Conservation (phyloP, 2,329 filamentous ascomycete species). For the Verticillium klebahnii region DNA sequence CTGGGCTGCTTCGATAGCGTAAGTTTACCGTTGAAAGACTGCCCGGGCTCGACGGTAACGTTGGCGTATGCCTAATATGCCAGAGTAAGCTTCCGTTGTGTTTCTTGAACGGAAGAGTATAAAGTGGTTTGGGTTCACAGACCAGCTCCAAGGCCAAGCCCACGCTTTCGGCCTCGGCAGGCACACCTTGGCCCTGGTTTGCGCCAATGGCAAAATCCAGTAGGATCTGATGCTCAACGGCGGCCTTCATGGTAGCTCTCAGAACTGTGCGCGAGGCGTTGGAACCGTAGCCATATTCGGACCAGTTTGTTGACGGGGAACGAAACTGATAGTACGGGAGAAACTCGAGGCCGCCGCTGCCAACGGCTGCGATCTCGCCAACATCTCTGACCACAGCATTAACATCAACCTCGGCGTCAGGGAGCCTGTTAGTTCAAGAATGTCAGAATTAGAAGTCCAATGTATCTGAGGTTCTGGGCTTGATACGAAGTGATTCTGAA, state of each 20-base stretch:
- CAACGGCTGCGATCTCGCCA: not conserved
- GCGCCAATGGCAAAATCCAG: conserved; percentile 19
- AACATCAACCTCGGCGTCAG: not conserved
- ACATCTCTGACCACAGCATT: not conserved
- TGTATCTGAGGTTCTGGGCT: too few species aligned
- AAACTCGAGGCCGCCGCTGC: conserved; percentile 19
- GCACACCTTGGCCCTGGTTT: conserved; percentile 18
- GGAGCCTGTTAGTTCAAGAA: not conserved
- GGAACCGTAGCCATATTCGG: conserved; percentile 35
- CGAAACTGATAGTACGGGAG: conserved; percentile 21
- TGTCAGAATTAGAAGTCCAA: too few species aligned
- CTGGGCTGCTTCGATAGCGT: not conserved
- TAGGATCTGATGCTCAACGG: conserved; percentile 7
- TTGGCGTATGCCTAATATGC: conserved; percentile 6
- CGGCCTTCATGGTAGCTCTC: conserved; percentile 12
- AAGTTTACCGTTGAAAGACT: conserved; percentile 4
- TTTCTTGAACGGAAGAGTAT: not conserved
- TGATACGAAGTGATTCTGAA: too few species aligned
- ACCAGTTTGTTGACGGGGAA: conserved; percentile 18
- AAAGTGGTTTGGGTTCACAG: conserved; percentile 5
- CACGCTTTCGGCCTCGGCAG: conserved; percentile 10
- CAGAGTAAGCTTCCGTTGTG: not conserved
- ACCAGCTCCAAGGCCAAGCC: conserved; percentile 17
- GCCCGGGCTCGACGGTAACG: conserved; percentile 11
- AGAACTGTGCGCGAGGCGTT: conserved; percentile 18